Percentiles rank a stretch among this genome's conserved stretches.
Conservation (phyloP, 768 basidiomycete species). For the Podaxis sp. region DNA sequence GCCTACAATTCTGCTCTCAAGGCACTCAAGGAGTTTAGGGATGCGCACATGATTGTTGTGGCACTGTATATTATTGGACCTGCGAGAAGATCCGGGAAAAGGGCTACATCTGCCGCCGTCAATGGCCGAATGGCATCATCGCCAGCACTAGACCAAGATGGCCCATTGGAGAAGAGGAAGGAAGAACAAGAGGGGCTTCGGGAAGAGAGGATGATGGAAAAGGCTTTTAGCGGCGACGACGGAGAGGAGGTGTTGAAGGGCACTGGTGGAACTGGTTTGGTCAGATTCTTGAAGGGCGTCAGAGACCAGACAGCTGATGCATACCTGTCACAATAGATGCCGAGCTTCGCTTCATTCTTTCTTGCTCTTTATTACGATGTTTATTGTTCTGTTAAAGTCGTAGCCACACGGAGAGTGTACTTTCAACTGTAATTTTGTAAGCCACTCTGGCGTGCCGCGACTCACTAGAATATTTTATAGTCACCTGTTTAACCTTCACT, state of each 20-base stretch:
- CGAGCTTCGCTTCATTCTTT: neutral
- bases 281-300: slow-evolving; percentile 73
- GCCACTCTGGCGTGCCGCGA: neutral
- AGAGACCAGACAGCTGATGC: slow-evolving; percentile 55
- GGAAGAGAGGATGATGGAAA: neutral
- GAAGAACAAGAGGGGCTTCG: slow-evolving; percentile 16
- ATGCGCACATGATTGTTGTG: slow-evolving; percentile 76
- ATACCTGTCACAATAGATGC: neutral
- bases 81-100: slow-evolving; percentile 38
- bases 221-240: slow-evolving; percentile 20
- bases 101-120: neutral
- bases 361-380: neutral
- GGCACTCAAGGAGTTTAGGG: slow-evolving; percentile 71
- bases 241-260: slow-evolving; percentile 46
- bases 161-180: slow-evolving; percentile 16
- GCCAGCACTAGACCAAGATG: neutral
- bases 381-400: too few relatives aligned
- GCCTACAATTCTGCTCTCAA: slow-evolving; percentile 67
- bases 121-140: neutral
- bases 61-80: slow-evolving; percentile 77
- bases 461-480: neutral
- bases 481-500: too few relatives aligned
- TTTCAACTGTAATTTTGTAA: too few relatives aligned
- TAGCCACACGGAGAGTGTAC: too few relatives aligned
- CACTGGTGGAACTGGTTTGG: slow-evolving; percentile 78